phyloP scores from a whole-genome alignment of 2,329 filamentous ascomycete genomes.

The Hirsutella rhossiliensis region DNA sequence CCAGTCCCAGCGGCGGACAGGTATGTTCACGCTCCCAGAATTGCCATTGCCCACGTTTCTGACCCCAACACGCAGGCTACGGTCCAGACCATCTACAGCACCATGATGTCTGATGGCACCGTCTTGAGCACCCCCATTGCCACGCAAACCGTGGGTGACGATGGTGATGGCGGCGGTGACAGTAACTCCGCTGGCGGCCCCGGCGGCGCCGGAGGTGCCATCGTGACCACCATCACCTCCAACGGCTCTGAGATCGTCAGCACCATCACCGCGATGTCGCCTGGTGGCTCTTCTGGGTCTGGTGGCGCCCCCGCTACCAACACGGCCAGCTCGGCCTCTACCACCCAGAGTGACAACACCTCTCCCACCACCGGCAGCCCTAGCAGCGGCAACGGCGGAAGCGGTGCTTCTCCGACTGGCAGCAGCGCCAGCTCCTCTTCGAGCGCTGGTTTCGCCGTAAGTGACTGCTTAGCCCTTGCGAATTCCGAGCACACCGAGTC shows the following conservation, averaged over 20 bases:
- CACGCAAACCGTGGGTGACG: constrained; percentile 19
- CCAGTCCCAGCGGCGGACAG: not conserved
- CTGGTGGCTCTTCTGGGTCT: constrained; percentile 4
- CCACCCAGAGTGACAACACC: not conserved
- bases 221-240: constrained; percentile 12
- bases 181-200: constrained; percentile 5
- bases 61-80: not conserved
- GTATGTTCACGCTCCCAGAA: not conserved
- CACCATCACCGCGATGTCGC: constrained; percentile 15
- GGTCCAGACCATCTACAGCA: constrained; percentile 25
- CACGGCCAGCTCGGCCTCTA: constrained; percentile 4
- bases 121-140: constrained; percentile 16
- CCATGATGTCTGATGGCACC: constrained; percentile 19
- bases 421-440: constrained; percentile 5
- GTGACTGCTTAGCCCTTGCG: constrained; percentile 9
- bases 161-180: not conserved
- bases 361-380: not conserved
- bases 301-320: constrained; percentile 6
- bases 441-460: constrained; percentile 16
- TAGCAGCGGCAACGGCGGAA: not conserved
- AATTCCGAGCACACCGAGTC: not conserved
- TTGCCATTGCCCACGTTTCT: not conserved
- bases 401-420: not conserved
- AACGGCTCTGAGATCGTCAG: constrained; percentile 10
- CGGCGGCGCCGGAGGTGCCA: constrained; percentile 6